Base-by-base conservation (phyloP, 805 yeast species). In the Alloascoidea africana region DNA sequence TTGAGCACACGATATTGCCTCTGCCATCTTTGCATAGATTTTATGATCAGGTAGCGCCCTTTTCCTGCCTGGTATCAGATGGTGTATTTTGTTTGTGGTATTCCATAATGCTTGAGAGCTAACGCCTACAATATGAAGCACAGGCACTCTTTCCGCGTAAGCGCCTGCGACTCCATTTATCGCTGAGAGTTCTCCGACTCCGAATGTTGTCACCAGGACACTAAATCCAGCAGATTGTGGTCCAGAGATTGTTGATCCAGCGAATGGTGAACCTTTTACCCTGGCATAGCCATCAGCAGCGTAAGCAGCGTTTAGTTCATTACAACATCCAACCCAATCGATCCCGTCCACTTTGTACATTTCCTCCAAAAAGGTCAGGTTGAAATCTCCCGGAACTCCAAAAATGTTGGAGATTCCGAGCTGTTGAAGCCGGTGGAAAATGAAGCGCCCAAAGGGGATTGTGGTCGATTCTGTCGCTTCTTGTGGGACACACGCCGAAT, bases 271-370 rank as follows among this genome's bases (percentile, higher is more conserved):
- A 94, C 91, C 57, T 83, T 83, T 62, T 83, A 68, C 63, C 84
- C 94, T 60, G 83, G 83, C 54, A 91, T 82, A 87, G 3, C 96
- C 96, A 54, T 87, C 96, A 4, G 89, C 87, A 4, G 91, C 76
- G 53, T 87, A 86, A 5, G 93, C 91, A 3, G 58, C 83, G 82
- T 51, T 94, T 94, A 37, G 83, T 85, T 94, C 94, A 83, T 63
- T 79, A 70, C 59, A 83, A 42, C 75, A 73, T 16, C 94, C 94
- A 36, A 82, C 64, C 83, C 93, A 85, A 38, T 71, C 58, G 46
- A 79, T 53, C 34, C 81, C 51, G 27, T 65, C 56, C 27, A 58
- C 65, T 5, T 68, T 57, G 49, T 81, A 76, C 35, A 80, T 52
- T 49, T 77, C 73, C 53, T 83, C 94, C 48, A 83, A 58, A 16